Base-by-base conservation (phyloP, 148 eudicot species). In the Cornus suecica region DNA sequence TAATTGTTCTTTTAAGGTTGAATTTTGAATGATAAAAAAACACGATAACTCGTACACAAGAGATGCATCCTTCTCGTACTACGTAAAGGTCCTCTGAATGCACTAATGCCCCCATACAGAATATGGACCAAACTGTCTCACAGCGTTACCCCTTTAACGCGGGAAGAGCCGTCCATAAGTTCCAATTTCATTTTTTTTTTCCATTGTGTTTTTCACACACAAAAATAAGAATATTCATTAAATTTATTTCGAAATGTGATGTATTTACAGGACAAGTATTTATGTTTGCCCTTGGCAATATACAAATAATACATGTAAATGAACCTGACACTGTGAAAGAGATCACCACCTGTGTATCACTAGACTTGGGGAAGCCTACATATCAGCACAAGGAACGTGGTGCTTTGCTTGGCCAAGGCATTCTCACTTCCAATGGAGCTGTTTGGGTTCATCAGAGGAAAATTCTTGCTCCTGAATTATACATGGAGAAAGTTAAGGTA, bases 401-500 rank as follows among this genome's bases (percentile, higher is more conserved):
- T n/a, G 62, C 62, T 58, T 58, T 58, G 62, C 62, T 58, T 18
- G 62, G 62, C 25, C 62, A 58, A 4, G 62, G 62, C 0, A 58
- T 58, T 58, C 24, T 58, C 18, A 58, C 62, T 58, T 58, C 62
- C 1, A 58, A 58, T 58, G 62, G 62, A 20, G 62, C 62, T 58
- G 62, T 58, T 58, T 58, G 62, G 62, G 62, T 25, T 18, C 23
- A 58, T n/a, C 62, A 58, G 62, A 58, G 62, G 62, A 58, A 58
- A 58, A 58, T 58, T 58, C 62, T 58, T 18, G 62, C 25, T 58
- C 62, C 62, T 58, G 62, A 58, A n/a, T 22, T 58, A 6, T 58
- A 58, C 62, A 58, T 58, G 62, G 62, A 58, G 62, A 58, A 58
- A 6, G 62, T 58, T 58, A 58, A 58, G 62, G 62, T 58, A 58